Percentiles rank a stretch among this genome's conserved stretches.
Evolutionary conservation across 1,284 basidiomycete species (phyloP).

Genomic region (Abortiporus biennis): DNA sequence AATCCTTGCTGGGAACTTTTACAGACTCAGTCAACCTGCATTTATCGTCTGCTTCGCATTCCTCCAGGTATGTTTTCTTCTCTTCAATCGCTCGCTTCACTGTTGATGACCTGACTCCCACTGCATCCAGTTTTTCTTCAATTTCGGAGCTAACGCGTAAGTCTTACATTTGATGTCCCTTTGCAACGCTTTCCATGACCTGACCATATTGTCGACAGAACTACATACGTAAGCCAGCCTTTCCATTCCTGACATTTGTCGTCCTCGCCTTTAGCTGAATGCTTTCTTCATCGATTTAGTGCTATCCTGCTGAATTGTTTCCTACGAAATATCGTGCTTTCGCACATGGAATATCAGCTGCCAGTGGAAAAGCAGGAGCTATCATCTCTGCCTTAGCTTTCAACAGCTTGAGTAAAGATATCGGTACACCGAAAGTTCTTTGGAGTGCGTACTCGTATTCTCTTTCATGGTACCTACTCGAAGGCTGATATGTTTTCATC

Average conservation of each 20-base stretch:
- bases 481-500: constrained; percentile 15
- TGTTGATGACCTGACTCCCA: background rate
- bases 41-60: constrained; percentile 72
- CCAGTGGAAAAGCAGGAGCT: constrained; percentile 73
- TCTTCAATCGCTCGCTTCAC: background rate
- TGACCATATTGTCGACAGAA: background rate
- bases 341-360: constrained; percentile 78
- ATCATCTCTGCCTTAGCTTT: constrained; percentile 78
- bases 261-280: constrained; percentile 12
- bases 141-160: constrained; percentile 83
- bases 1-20: constrained; percentile 63
- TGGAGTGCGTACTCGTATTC: constrained; percentile 55
- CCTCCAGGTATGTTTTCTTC: constrained; percentile 32
- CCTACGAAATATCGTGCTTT: constrained; percentile 79
- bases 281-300: constrained; percentile 41
- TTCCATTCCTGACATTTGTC: constrained; percentile 27
- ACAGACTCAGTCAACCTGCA: constrained; percentile 49
- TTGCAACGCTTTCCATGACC: background rate
- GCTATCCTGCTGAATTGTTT: constrained; percentile 63
- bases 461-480: constrained; percentile 20
- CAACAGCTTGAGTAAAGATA: constrained; percentile 57
- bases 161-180: constrained; percentile 19
- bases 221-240: constrained; percentile 12
- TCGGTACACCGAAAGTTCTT: constrained; percentile 55
- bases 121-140: constrained; percentile 60